Conservation (phyloP, 2,329 filamentous ascomycete species). For the Claviceps citrina region DNA sequence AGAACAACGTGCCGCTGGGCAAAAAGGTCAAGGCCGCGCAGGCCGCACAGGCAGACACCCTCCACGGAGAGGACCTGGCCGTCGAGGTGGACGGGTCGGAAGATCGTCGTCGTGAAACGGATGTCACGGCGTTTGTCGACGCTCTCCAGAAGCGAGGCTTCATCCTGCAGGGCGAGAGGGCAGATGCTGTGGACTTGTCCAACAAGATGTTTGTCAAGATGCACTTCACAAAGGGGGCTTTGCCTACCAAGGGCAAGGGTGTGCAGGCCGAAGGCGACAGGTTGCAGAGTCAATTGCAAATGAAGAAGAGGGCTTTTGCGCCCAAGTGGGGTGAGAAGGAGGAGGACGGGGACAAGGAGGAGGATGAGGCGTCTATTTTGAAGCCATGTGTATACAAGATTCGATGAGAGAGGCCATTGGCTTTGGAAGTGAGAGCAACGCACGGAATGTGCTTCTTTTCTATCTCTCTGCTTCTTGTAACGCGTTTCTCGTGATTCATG, state of each 20-base stretch:
- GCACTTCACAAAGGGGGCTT: slow-evolving; percentile 76
- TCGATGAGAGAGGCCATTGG: slow-evolving; percentile 39
- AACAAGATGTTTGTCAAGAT: slow-evolving; percentile 99
- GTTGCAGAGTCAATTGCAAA: slow-evolving; percentile 26
- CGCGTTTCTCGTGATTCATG: neutral
- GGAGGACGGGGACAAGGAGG: slow-evolving; percentile 43
- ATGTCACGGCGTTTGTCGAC: slow-evolving; percentile 74
- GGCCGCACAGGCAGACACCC: slow-evolving; percentile 29
- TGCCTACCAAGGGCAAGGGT: slow-evolving; percentile 63
- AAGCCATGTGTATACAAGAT: slow-evolving; percentile 97
- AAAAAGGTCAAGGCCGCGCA: slow-evolving; percentile 32
- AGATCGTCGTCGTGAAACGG: slow-evolving; percentile 55
- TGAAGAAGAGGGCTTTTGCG: slow-evolving; percentile 38
- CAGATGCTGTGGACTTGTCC: slow-evolving; percentile 54
- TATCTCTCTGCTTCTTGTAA: neutral
- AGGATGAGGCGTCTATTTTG: slow-evolving; percentile 50
- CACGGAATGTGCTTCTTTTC: neutral
- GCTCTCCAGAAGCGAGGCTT: slow-evolving; percentile 72
- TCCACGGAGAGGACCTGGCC: slow-evolving; percentile 41
- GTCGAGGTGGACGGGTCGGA: slow-evolving; percentile 57
- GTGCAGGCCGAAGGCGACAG: slow-evolving; percentile 34
- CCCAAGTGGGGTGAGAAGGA: slow-evolving; percentile 34
- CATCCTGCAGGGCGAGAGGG: slow-evolving; percentile 52
- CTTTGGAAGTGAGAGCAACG: neutral
- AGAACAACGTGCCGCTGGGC: slow-evolving; percentile 21